These are phyloP conservation scores for Suillus brevipes DNA, from an alignment of 768 basidiomycete genomes.

Conservation along the genomic window DNA sequence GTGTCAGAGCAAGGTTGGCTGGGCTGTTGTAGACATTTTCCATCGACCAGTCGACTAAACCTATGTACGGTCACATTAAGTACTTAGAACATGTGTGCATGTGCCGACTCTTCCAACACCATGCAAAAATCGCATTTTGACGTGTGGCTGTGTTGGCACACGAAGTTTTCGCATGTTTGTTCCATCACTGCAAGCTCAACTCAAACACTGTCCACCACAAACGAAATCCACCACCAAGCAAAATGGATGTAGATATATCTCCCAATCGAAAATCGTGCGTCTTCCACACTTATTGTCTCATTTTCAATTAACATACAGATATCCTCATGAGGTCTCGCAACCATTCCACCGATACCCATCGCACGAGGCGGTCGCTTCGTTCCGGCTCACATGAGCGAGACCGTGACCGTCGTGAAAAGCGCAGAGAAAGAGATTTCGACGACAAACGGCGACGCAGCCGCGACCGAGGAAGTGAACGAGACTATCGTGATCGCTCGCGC, in stretches of 20 bases:
- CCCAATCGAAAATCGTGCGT: slow-evolving; percentile 64
- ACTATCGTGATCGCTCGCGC: slow-evolving; percentile 52
- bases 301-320: slow-evolving; percentile 2
- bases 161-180: slow-evolving; percentile 39
- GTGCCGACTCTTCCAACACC: too few relatives aligned
- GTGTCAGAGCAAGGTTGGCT: slow-evolving; percentile 52
- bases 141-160: slow-evolving; percentile 23
- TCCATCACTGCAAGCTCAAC: slow-evolving; percentile 10
- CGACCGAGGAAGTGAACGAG: slow-evolving; percentile 53
- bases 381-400: slow-evolving; percentile 63
- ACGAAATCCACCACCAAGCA: slow-evolving; percentile 45
- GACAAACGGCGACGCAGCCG: slow-evolving; percentile 64
- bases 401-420: slow-evolving; percentile 52
- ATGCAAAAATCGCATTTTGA: slow-evolving; percentile 16
- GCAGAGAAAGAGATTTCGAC: slow-evolving; percentile 54
- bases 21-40: slow-evolving; percentile 33
- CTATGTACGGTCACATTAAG: slow-evolving; percentile 2
- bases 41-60: neutral
- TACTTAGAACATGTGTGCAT: neutral
- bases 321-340: slow-evolving; percentile 56
- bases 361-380: slow-evolving; percentile 69
- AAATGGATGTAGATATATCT: slow-evolving; percentile 66
- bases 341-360: slow-evolving; percentile 75
- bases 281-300: slow-evolving; percentile 5
- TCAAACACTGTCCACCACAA: slow-evolving; percentile 7